Conservation (phyloP, 116 monocot genomes). For the Phalaenopsis hybrid region DNA sequence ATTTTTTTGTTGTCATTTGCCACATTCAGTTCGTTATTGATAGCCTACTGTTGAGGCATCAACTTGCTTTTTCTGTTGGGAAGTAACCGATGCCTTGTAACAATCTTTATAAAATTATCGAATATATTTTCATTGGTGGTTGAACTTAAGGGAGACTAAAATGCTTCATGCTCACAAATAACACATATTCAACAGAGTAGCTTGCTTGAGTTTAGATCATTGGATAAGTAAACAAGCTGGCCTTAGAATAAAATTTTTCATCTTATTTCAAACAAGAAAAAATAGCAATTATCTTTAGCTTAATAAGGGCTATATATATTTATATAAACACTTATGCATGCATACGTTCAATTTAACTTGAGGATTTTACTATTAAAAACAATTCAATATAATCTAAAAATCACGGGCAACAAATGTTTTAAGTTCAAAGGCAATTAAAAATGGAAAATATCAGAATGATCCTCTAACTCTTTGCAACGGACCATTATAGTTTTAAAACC, state of each 20-base stretch:
- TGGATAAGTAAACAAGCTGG: background rate
- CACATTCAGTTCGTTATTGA: background rate
- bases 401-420: background rate
- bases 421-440: background rate
- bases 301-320: background rate
- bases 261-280: background rate
- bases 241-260: background rate
- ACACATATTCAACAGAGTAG: background rate
- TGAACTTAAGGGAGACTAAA: background rate
- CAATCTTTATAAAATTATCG: background rate
- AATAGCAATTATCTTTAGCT: background rate
- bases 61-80: background rate
- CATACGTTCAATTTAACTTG: background rate
- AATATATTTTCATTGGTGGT: constrained; percentile 1
- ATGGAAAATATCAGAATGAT: too few species aligned
- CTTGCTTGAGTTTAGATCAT: background rate
- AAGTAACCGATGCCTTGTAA: background rate
- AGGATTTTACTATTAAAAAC: background rate
- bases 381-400: background rate
- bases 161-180: background rate
- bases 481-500: too few species aligned
- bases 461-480: too few species aligned
- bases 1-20: background rate
- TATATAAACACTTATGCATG: background rate
- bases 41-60: background rate